Percentiles rank a stretch among this genome's conserved stretches.
These are phyloP conservation scores for Musa schizocarpa DNA, from an alignment of 176 grass and related monocot species.

Conservation along the genomic window DNA sequence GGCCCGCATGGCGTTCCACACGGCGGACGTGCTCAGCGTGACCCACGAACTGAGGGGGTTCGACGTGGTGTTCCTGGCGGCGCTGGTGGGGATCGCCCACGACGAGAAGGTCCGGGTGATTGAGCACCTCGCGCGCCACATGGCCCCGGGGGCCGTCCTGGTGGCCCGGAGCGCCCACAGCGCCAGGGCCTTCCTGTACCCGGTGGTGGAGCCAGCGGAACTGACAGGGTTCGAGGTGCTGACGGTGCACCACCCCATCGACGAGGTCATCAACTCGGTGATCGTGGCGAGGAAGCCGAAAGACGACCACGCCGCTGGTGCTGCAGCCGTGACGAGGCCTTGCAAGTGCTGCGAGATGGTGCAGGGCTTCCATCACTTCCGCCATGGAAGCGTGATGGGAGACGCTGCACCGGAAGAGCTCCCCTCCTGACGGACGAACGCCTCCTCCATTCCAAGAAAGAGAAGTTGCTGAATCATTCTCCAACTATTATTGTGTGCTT, in stretches of 20 bases:
- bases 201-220: slow-evolving; percentile 47
- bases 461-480: no score
- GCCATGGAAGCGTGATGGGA: slow-evolving; percentile 61
- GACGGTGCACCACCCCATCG: slow-evolving; percentile 57
- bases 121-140: slow-evolving; percentile 47
- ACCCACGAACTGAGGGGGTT: slow-evolving; percentile 25
- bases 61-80: slow-evolving; percentile 74
- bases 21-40: slow-evolving; percentile 40
- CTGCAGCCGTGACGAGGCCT: slow-evolving; percentile 18
- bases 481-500: no score
- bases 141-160: slow-evolving; percentile 49
- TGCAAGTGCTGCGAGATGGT: slow-evolving; percentile 63
- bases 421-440: slow-evolving; percentile 22
- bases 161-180: slow-evolving; percentile 79
- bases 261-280: slow-evolving; percentile 95
- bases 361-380: slow-evolving; percentile 26
- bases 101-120: slow-evolving; percentile 56
- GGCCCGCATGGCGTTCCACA: slow-evolving; percentile 52
- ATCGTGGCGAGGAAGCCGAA: slow-evolving; percentile 62
- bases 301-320: neutral
- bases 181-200: slow-evolving; percentile 69
- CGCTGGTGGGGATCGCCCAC: slow-evolving; percentile 50
- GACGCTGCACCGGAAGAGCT: slow-evolving; percentile 59
- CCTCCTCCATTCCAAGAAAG: no score
- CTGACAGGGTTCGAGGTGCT: slow-evolving; percentile 53